Conservation (phyloP, 1,139 yeast genomes). For the Kurtzmaniella quercitrusa region DNA sequence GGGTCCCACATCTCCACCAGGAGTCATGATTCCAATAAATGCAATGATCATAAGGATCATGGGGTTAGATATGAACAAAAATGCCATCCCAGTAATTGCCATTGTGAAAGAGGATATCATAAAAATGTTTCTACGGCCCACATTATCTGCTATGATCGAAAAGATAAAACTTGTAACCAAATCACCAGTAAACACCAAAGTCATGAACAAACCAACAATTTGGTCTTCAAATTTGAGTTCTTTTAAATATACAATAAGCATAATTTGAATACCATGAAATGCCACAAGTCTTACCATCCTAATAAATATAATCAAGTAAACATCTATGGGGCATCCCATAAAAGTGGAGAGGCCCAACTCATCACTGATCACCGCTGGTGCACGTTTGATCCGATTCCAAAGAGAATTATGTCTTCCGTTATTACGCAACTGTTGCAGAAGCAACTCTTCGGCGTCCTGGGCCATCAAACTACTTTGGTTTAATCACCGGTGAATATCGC, state of each 20-base stretch:
- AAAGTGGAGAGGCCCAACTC: slow-evolving; percentile 29
- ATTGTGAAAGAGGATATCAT: slow-evolving; percentile 24
- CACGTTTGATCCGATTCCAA: not conserved
- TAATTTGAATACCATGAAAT: slow-evolving; percentile 40
- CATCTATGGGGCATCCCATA: slow-evolving; percentile 21
- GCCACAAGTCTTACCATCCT: slow-evolving; percentile 36
- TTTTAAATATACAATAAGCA: slow-evolving; percentile 33
- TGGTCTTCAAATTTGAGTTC: slow-evolving; percentile 27
- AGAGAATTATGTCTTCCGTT: not conserved
- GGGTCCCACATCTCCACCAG: slow-evolving; percentile 45
- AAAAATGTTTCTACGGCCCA: slow-evolving; percentile 32
- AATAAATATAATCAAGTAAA: slow-evolving; percentile 24
- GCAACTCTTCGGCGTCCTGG: slow-evolving; percentile 3
- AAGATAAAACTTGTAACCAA: slow-evolving; percentile 29
- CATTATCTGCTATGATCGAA: slow-evolving; percentile 27
- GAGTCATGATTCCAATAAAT: slow-evolving; percentile 34
- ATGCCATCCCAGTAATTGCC: slow-evolving; percentile 27
- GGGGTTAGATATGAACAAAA: slow-evolving; percentile 19
- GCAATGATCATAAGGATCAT: slow-evolving; percentile 22
- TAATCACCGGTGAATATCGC: not conserved
- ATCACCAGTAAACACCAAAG: slow-evolving; percentile 36
- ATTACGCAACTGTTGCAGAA: slow-evolving; percentile 1
- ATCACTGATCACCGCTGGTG: slow-evolving; percentile 6
- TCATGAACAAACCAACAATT: slow-evolving; percentile 35
- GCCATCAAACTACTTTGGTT: not conserved